A percentile compares a stretch with the other conserved stretches of the same genome.
Conservation (phyloP, 371 early-diverging fungal genomes). For the Zychaea mexicana region DNA sequence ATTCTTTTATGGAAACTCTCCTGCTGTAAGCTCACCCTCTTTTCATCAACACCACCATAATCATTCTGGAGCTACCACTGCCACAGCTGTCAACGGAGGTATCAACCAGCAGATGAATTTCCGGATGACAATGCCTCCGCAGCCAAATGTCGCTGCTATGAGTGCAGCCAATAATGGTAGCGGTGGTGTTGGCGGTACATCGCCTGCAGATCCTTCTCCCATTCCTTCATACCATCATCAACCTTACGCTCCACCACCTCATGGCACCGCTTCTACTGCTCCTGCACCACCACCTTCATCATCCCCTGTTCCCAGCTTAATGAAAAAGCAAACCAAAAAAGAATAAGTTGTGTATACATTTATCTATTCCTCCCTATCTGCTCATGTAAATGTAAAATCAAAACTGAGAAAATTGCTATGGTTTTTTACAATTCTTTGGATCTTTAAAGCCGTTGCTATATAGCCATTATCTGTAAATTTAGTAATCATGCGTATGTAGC, state of each 20-base stretch:
- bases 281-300: background rate
- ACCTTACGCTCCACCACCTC: slow-evolving; percentile 3
- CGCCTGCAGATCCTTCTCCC: background rate
- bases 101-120: background rate
- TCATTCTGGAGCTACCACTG: background rate
- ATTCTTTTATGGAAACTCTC: slow-evolving; percentile 30
- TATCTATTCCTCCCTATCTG: background rate
- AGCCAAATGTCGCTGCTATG: slow-evolving; percentile 10
- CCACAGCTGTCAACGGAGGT: background rate
- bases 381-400: background rate
- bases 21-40: background rate
- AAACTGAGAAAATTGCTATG: background rate
- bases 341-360: slow-evolving; percentile 1
- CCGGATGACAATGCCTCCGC: slow-evolving; percentile 1
- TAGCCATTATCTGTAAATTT: too few species aligned
- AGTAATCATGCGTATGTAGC: too few species aligned
- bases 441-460: too few species aligned
- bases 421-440: too few species aligned
- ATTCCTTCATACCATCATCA: slow-evolving; percentile 5
- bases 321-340: slow-evolving; percentile 5
- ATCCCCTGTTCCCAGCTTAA: background rate
- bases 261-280: background rate
- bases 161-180: background rate
- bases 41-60: too few species aligned
- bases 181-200: background rate